Evolutionary conservation across 192 early-diverging fungal species (phyloP).

Genomic region (Coemansia sp.): DNA sequence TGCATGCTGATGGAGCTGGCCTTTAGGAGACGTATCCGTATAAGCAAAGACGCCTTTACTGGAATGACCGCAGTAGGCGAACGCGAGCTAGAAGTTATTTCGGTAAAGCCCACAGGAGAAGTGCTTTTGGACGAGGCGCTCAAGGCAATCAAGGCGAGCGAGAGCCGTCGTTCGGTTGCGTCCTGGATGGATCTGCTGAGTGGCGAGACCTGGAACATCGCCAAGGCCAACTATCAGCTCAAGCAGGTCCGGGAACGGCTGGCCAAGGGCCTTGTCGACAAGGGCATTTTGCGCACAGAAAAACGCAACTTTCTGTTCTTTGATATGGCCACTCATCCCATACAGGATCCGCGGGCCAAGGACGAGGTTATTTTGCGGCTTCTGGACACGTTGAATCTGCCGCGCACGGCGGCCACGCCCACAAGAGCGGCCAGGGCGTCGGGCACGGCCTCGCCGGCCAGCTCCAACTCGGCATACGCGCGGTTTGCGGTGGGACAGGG

Average conservation of each 20-base stretch:
- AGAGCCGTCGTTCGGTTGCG: conserved; percentile 70
- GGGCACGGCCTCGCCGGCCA: conserved; percentile 15
- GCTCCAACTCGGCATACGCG: conserved; percentile 1
- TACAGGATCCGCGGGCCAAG: conserved; percentile 83
- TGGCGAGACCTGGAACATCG: conserved; percentile 98
- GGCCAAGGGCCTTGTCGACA: conserved; percentile 97
- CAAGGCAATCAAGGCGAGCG: conserved; percentile 84
- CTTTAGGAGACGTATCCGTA: conserved; percentile 83
- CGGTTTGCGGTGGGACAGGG: conserved; percentile 27
- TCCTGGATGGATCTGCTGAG: conserved; percentile 98
- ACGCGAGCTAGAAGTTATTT: conserved; percentile 79
- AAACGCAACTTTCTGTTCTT: conserved; percentile 95
- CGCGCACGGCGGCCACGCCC: conserved; percentile 58
- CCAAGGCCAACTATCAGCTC: conserved; percentile 95
- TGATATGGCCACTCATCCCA: conserved; percentile 97
- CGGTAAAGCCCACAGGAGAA: conserved; percentile 83
- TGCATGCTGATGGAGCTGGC: conserved; percentile 97
- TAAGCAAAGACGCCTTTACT: conserved; percentile 76
- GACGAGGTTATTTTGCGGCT: conserved; percentile 82
- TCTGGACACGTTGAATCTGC: conserved; percentile 74
- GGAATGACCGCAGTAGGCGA: conserved; percentile 69
- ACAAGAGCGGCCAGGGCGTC: conserved; percentile 55
- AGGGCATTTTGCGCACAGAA: conserved; percentile 93
- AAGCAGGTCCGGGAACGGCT: conserved; percentile 96
- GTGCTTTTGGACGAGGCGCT: conserved; percentile 94